Conservation (phyloP, 116 monocot species). For the Zostera marina region DNA sequence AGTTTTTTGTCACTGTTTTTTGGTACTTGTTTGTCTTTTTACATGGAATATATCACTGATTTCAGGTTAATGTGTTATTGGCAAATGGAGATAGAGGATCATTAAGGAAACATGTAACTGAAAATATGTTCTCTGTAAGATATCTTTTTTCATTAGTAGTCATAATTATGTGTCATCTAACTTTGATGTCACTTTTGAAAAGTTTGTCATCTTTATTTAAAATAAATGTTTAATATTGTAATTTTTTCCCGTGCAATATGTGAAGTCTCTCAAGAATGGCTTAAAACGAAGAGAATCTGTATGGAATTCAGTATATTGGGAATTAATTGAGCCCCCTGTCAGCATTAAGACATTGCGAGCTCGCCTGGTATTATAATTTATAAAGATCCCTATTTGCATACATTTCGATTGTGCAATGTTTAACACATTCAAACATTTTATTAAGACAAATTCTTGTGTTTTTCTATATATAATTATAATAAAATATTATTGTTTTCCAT, state of each 20-base stretch:
- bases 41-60: slow-evolving; percentile 1
- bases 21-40: background rate
- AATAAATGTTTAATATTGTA: background rate
- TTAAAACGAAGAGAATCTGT: slow-evolving; percentile 68
- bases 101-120: background rate
- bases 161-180: background rate
- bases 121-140: background rate
- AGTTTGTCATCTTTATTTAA: background rate
- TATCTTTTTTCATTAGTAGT: background rate
- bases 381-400: background rate
- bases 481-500: slow-evolving; percentile 9
- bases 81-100: slow-evolving; percentile 39
- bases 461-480: background rate
- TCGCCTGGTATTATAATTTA: slow-evolving; percentile 57
- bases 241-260: background rate
- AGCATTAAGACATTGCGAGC: slow-evolving; percentile 76
- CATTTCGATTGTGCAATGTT: too few species aligned
- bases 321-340: slow-evolving; percentile 62
- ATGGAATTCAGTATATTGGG: slow-evolving; percentile 84
- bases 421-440: background rate
- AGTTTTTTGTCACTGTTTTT: too few species aligned
- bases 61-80: slow-evolving; percentile 72
- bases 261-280: slow-evolving; percentile 80
- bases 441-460: background rate
- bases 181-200: background rate